Percentiles rank a stretch among this genome's conserved stretches.
Conservation (phyloP, 1,139 yeast genomes). For the Yamadazyma diospyri region DNA sequence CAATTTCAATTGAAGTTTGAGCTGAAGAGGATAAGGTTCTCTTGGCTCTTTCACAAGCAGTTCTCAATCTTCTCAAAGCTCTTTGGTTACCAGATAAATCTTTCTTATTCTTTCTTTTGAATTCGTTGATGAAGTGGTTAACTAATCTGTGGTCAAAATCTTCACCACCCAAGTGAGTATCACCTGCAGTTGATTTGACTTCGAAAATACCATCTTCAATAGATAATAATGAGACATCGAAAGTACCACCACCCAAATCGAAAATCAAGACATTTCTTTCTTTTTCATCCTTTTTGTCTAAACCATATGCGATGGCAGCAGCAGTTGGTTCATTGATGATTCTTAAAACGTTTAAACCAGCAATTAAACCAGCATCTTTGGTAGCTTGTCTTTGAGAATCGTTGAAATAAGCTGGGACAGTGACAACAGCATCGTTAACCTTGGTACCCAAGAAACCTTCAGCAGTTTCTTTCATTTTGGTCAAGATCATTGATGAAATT, state of each 20-base stretch:
- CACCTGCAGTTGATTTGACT: constrained; percentile 99
- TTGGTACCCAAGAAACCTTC: constrained; percentile 59
- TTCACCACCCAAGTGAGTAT: constrained; percentile 99
- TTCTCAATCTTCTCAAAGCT: constrained; percentile 97
- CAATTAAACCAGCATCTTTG: constrained; percentile 60
- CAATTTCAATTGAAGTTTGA: constrained; percentile 95
- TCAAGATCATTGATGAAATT: constrained; percentile 92
- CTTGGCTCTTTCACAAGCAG: constrained; percentile 99
- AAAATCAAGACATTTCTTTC: constrained; percentile 84
- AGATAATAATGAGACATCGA: constrained; percentile 94
- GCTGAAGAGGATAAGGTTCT: constrained; percentile 97
- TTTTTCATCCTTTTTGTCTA: constrained; percentile 60
- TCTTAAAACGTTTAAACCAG: constrained; percentile 58
- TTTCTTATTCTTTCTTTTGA: constrained; percentile 94
- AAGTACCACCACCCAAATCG: constrained; percentile 99
- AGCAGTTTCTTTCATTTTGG: constrained; percentile 94
- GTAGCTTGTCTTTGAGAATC: constrained; percentile 65
- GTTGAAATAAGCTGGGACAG: constrained; percentile 64
- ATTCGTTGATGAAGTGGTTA: constrained; percentile 90
- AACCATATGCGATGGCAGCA: constrained; percentile 62
- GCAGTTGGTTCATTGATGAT: constrained; percentile 63
- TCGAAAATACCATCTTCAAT: constrained; percentile 99
- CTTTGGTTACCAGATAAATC: constrained; percentile 91
- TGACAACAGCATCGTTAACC: constrained; percentile 70
- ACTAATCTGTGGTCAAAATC: constrained; percentile 97